phyloP scores from a whole-genome alignment of 257 asterid species.

The Forsythia suspensa region DNA sequence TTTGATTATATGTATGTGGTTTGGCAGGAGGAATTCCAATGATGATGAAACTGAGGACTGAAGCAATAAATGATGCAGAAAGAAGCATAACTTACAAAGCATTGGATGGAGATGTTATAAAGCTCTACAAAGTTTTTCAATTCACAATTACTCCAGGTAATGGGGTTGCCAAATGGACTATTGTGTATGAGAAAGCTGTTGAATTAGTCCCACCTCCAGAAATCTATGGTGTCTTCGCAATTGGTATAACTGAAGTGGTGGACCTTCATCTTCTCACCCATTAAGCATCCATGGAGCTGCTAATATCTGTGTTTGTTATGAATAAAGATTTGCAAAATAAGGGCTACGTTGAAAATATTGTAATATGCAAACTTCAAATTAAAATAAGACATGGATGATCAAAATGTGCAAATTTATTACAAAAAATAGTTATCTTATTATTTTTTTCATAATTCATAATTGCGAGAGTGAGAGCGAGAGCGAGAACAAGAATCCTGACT shows the following conservation, averaged over 20 bases:
- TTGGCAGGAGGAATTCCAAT: constrained; percentile 15
- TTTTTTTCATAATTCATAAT: too few species aligned
- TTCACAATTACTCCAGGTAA: constrained; percentile 14
- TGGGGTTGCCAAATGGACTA: constrained; percentile 31
- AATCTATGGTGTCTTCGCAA: neutral
- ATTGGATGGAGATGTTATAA: constrained; percentile 33
- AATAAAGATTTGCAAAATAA: too few species aligned
- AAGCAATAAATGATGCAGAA: constrained; percentile 25
- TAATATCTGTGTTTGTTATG: too few species aligned
- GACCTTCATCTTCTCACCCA: neutral
- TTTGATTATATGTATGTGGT: neutral
- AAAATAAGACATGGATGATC: too few species aligned
- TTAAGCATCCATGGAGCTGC: neutral
- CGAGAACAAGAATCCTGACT: too few species aligned
- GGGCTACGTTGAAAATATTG: too few species aligned
- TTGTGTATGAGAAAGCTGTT: constrained; percentile 24
- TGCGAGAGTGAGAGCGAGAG: too few species aligned
- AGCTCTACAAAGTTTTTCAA: constrained; percentile 28
- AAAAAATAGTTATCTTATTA: too few species aligned
- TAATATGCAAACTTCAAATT: too few species aligned
- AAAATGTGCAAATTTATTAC: too few species aligned
- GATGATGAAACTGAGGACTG: constrained; percentile 12
- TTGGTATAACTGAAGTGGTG: neutral
- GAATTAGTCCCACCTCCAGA: neutral
- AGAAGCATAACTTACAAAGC: constrained; percentile 13